Base-by-base conservation (phyloP, 768 basidiomycete species). In the Mrakia gelida region DNA sequence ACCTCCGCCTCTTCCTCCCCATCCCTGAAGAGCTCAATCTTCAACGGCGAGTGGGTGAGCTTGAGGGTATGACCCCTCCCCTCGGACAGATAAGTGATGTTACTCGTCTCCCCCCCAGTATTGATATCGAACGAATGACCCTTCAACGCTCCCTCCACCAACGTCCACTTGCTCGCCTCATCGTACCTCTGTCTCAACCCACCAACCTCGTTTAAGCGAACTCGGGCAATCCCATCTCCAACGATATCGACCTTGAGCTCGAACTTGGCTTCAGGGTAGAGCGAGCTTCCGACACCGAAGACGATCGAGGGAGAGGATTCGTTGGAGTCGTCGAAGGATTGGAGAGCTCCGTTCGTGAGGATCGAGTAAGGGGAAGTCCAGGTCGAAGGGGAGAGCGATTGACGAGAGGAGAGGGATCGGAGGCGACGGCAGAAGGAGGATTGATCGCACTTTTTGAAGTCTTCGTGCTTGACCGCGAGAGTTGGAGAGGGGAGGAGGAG, bases 401-500 rank as follows among this genome's bases (percentile, higher is more conserved):
- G 92, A 68, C 93, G 89, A 13, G 88, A 86, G 77, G 94, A 89
- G 65, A 99, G 89, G 0, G 91, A 92, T 68, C 96, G 90, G 73
- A 95, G 94, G 65, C 91, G 86, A n/a, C 93, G 89, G 86, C 97
- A 98, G 85, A 99, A 98, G 28, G 92, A 95, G 0, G 94, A 89
- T 84, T 98, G 93, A n/a, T 88, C 87, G 82, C 97, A 98, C 77
- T 90, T 93, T 85, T 97, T 98, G 88, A 95, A 99, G 85, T 98
- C 94, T 78, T 91, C 88, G 28, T 87, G 86, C 86, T 87, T 87
- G 80, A 87, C 86, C 9, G 83, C 84, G 7, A 49, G 32, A 18
- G 72, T 72, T 3, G 79, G 41, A 34, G 56, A 34, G 1, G 32
- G 41, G 26, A 74, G 72, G 9, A 67, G 26, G 56, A 75, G 73